Base-by-base conservation (phyloP, 2,329 filamentous ascomycete species). In the Celoporthe dispersa region DNA sequence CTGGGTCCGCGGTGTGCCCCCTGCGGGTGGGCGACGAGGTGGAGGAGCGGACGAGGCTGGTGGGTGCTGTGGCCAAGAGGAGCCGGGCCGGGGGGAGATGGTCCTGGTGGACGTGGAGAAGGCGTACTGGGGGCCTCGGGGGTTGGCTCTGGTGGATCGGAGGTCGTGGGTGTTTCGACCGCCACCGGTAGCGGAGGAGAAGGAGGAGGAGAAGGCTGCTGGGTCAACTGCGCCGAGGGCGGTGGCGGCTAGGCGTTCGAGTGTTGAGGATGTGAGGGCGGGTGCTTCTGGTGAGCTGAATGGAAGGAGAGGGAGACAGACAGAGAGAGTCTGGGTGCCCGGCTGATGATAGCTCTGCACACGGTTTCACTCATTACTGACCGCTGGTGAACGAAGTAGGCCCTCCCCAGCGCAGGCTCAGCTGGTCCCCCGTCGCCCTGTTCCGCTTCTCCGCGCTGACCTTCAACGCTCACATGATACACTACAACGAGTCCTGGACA, bases 361-460 rank as follows among this genome's bases (percentile, higher is more conserved):
- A 39, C 31, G 8, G 2, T 6, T 39, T n/a, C n/a, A n/a, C n/a
- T 16, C 44, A n/a, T 7, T 22, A 35, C 70, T 70, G 64, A 71
- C 51, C 5, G 1, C 31, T 25, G 7, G 14, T 12, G 65, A 68
- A 25, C 14, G 7, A 6, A 48, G 6, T 8, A 48, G 44, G n/a
- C 11, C 9, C 31, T 14, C 64, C 55, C 31, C 65, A 71, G 25
- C 73, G 83, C 12, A 76, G 77, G 19, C 67, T 84, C 5, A 74
- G 75, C 28, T 85, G 82, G 83, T 86, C 85, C 0, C 79, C 83
- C 0, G 80, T 82, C 0, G 83, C 81, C 1, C 85, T 97, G 1
- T 97, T 96, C 80, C 88, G 92, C 25, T 97, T 94, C 82, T 94
- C 91, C 0, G 93, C 93, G 0, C 82, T 97, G 55, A 97, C 93